A percentile compares a stretch with the other conserved stretches of the same genome.
These are phyloP conservation scores for Sordariomycetes sp. DNA, from an alignment of 2,329 filamentous ascomycete species.

Conservation along the genomic window DNA sequence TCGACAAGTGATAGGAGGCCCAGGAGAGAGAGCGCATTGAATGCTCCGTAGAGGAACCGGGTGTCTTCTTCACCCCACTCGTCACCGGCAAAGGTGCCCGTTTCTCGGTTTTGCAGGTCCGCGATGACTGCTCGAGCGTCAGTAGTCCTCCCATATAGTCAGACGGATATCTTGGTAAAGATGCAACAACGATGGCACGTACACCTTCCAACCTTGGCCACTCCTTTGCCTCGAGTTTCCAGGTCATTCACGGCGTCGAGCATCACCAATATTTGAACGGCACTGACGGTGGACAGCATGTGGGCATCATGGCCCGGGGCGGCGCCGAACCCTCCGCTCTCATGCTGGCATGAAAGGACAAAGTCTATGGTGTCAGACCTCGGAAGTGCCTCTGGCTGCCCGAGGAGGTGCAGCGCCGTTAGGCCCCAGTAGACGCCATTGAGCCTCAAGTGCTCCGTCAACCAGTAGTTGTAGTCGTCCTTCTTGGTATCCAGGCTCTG, in stretches of 20 bases:
- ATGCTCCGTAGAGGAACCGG: constrained; percentile 78
- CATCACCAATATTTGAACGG: constrained; percentile 82
- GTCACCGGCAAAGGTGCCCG: constrained; percentile 84
- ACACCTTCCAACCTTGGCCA: constrained; percentile 65
- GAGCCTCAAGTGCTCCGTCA: constrained; percentile 90
- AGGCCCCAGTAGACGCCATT: constrained; percentile 97
- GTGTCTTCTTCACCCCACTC: constrained; percentile 97
- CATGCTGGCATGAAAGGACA: constrained; percentile 86
- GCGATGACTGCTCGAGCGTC: constrained; percentile 50
- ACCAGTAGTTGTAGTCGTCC: constrained; percentile 94
- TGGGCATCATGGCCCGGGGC: constrained; percentile 91
- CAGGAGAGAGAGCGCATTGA: constrained; percentile 82
- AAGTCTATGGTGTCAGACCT: constrained; percentile 75
- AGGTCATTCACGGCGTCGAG: constrained; percentile 76
- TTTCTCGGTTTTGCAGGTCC: constrained; percentile 62
- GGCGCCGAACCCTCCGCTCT: constrained; percentile 82
- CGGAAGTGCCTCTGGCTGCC: constrained; percentile 68
- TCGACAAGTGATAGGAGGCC: constrained; percentile 61
- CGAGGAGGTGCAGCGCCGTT: constrained; percentile 74
- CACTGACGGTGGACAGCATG: constrained; percentile 91
- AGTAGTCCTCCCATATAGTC: background rate
- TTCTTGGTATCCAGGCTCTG: constrained; percentile 82
- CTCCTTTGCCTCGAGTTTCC: constrained; percentile 53
- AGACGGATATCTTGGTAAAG: background rate
- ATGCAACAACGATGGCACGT: constrained; percentile 22